A percentile compares a stretch with the other conserved stretches of the same genome.
phyloP scores from a whole-genome alignment of 2,329 filamentous ascomycete species.

The Stachybotrys echinatus region DNA sequence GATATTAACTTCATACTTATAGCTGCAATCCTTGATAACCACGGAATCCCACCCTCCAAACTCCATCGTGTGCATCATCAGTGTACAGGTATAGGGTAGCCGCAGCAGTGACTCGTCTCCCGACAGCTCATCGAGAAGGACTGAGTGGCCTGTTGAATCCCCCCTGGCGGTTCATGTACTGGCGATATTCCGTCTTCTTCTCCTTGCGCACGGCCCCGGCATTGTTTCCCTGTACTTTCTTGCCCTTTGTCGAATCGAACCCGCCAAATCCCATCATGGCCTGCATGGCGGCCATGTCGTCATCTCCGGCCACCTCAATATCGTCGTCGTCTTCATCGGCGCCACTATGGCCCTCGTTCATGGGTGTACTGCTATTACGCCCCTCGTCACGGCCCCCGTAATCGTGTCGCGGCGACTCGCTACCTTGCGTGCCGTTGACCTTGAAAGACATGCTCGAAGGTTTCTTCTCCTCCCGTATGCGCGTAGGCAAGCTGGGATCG shows the following conservation, averaged over 20 bases:
- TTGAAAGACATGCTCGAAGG: constrained; percentile 28
- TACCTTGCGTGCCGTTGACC: constrained; percentile 7
- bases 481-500: constrained; percentile 25
- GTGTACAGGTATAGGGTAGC: neutral
- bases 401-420: constrained; percentile 6
- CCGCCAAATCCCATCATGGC: constrained; percentile 85
- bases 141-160: constrained; percentile 78
- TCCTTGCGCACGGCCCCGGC: constrained; percentile 79
- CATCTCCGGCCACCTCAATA: constrained; percentile 47
- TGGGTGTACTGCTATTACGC: constrained; percentile 11
- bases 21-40: too few relatives aligned
- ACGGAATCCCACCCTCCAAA: too few relatives aligned
- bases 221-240: constrained; percentile 84
- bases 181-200: constrained; percentile 90
- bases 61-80: constrained; percentile 5
- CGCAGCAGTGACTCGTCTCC: neutral
- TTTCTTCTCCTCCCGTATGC: constrained; percentile 19
- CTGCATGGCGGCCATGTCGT: constrained; percentile 68
- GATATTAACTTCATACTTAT: too few relatives aligned
- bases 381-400: constrained; percentile 10
- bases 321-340: constrained; percentile 19
- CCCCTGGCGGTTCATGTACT: constrained; percentile 89
- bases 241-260: constrained; percentile 83
- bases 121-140: constrained; percentile 35
- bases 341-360: constrained; percentile 21